Conservation (phyloP, 345 rosid genomes). For the Moricandia arvensis region DNA sequence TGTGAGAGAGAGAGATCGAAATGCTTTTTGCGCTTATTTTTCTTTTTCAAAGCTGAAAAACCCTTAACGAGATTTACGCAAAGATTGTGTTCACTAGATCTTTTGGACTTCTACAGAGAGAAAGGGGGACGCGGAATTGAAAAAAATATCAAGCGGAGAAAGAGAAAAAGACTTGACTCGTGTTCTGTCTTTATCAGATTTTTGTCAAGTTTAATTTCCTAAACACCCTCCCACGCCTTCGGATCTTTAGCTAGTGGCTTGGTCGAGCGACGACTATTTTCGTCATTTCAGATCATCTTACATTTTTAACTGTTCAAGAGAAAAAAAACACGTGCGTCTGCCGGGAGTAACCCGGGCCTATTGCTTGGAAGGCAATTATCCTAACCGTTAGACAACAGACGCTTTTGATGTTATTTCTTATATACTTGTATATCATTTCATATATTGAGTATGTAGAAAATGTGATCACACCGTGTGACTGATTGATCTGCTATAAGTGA, state of each 20-base stretch:
- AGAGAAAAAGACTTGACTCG: background rate
- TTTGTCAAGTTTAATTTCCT: background rate
- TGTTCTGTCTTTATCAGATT: background rate
- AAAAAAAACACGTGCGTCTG: constrained; percentile 43
- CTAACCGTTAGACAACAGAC: constrained; percentile 50
- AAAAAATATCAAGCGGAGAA: background rate
- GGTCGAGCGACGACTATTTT: background rate
- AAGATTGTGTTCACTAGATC: background rate
- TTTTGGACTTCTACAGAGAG: background rate
- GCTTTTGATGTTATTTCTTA: background rate
- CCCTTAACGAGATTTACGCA: background rate
- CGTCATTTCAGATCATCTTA: background rate
- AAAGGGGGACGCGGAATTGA: background rate
- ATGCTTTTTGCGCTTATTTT: background rate
- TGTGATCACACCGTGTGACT: too few species aligned
- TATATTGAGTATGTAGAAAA: too few species aligned
- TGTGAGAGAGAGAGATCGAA: background rate
- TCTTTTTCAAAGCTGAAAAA: background rate
- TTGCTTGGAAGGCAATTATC: constrained; percentile 87
- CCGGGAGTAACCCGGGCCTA: constrained; percentile 86
- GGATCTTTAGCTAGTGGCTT: background rate
- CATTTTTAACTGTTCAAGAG: too few species aligned
- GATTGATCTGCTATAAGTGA: too few species aligned
- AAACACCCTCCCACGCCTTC: constrained; percentile 1
- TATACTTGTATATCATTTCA: too few species aligned